A percentile compares a stretch with the other conserved stretches of the same genome.
Evolutionary conservation across 345 rosid species (phyloP).

Genomic region (Nasturtium officinale): DNA sequence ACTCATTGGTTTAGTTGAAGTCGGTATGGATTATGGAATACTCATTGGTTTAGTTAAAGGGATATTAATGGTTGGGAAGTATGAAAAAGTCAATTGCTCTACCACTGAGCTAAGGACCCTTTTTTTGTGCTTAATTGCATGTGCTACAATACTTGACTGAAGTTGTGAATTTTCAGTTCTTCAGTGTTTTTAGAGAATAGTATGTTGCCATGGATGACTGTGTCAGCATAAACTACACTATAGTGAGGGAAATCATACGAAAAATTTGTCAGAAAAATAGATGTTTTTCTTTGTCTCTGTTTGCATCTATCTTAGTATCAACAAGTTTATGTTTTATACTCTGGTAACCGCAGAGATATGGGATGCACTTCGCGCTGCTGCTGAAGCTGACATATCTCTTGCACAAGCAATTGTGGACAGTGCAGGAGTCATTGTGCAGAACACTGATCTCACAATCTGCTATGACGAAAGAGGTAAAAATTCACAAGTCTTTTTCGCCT

Average conservation of each 20-base stretch:
- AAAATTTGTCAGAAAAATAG: not conserved
- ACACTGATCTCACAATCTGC: constrained; percentile 72
- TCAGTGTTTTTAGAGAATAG: not conserved
- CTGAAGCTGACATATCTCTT: constrained; percentile 70
- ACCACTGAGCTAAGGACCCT: constrained; percentile 85
- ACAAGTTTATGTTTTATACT: not conserved
- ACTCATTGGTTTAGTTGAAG: not conserved
- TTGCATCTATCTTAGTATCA: constrained; percentile 9
- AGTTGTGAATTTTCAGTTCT: not conserved
- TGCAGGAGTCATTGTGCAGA: constrained; percentile 86
- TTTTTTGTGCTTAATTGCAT: not conserved
- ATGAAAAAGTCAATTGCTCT: constrained; percentile 92
- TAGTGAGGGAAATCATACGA: not conserved
- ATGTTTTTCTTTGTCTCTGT: not conserved
- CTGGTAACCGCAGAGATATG: constrained; percentile 64
- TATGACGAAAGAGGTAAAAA: constrained; percentile 85
- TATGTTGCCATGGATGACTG: not conserved
- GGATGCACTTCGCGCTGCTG: constrained; percentile 94
- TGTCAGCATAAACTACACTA: not conserved
- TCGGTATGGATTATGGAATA: not conserved
- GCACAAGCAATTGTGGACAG: constrained; percentile 86
- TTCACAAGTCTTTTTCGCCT: not conserved
- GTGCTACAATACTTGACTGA: not conserved
- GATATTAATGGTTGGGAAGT: not conserved
- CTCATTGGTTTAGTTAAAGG: not conserved